Evolutionary conservation across 2,329 filamentous ascomycete species (phyloP), one percentile per base, ranked within the genome.

Genomic region (Sclerotinia sclerotiorum): DNA sequence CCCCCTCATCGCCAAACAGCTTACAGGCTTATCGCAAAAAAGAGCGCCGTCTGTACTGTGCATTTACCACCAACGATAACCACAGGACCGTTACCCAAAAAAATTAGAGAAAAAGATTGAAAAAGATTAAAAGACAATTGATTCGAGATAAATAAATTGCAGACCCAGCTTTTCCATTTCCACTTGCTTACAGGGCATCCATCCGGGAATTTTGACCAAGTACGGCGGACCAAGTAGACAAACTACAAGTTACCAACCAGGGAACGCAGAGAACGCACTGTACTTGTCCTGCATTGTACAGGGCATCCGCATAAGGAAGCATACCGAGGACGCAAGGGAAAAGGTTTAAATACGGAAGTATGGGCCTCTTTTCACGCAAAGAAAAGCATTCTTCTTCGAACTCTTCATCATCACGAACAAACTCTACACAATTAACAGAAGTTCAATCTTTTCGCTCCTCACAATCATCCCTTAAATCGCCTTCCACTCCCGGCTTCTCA

Each of bases 311-410:
- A 66, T 66, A 56, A 27, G 42, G 54, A 32, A 66, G 42, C 24
- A 56, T 57, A 19, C 49, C 62, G 42, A 48, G 19, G 54, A 66
- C 58, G 42, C 42, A 58, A 60, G 64, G 55, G 64, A 24, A 60
- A 58, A 39, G 27, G 4, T 39, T 49, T 49, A 52, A 39, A 61
- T 39, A 60, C 54, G 42, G 60, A 68, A 61, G 19, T n/a, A 77
- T 77, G 75, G 75, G 75, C 42, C 68, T 77, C 70, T 77, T 77
- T 69, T 74, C 75, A 29, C 73, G 74, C 32, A 77, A 74, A 71
- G 71, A 76, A 65, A 75, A 74, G 65, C 70, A 71, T 49, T 73
- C 72, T 13, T 70, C 69, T 21, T 71, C 71, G 27, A 73, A 73
- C 24, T 67, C 68, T 46, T 69, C 71, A 55, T 72, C 68, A 10